Base-by-base conservation (phyloP, 139 green algal species). In the Ulvella scutata region DNA sequence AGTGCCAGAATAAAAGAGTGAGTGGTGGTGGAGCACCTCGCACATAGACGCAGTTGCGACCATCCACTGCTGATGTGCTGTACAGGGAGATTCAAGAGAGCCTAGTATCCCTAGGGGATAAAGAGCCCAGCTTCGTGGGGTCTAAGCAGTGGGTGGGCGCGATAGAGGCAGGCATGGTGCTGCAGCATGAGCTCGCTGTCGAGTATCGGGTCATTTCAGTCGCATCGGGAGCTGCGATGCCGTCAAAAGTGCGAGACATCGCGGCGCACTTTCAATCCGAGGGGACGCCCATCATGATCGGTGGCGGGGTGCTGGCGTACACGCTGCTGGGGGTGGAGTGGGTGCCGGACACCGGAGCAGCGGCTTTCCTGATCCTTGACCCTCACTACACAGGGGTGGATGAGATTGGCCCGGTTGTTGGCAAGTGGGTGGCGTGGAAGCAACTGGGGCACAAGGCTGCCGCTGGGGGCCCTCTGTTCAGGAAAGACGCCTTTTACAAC, bases 281-380 rank as follows among this genome's bases (percentile, higher is more conserved):
- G 38, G 90, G 87, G 62, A 83, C 82, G 10, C 85, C 85, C 3
- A 74, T 98, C 59, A 97, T 97, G 91, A 90, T 97, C 29, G 91
- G 93, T 26, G 93, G 93, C 4, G 93, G 93, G 6, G 92, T 98
- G 80, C 84, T 98, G 37, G 93, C 93, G 0, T 98, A 98, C 85
- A 98, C 93, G 3, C 85, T 98, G 37, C 81, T 98, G 36, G 93
- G 92, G 2, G 86, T 98, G 6, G 83, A 89, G n/a, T 96, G 88
- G 60, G 87, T 97, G 72, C 89, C 94, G 77, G 33, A 43, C 7
- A 96, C 86, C 3, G 94, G 92, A 4, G 88, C 96, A 29, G 88
- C 82, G 35, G 89, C 89, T 0, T 97, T 97, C 77, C 83, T 98
- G 4, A 98, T 98, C 37, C 84, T 98, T 33, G 93, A 98, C 80